A percentile compares a stretch with the other conserved stretches of the same genome.
phyloP scores from a whole-genome alignment of 1,284 basidiomycete species.

The Ceratobasidium sp. region DNA sequence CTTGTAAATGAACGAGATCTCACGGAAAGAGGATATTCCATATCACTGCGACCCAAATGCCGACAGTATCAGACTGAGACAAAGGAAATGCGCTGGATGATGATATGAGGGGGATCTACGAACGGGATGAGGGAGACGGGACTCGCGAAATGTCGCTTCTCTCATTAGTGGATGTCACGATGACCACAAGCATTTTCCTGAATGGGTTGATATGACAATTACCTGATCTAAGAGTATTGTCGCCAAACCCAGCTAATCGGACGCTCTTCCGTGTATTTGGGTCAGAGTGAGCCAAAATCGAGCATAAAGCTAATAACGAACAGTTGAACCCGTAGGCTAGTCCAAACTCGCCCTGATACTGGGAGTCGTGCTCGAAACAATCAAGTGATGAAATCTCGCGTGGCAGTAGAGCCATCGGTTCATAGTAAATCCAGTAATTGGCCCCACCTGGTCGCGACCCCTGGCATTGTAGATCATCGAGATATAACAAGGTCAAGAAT shows the following conservation, averaged over 20 bases:
- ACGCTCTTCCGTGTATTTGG: background rate
- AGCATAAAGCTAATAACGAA: background rate
- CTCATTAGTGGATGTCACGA: constrained; percentile 23
- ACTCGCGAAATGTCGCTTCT: constrained; percentile 1
- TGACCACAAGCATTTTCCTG: constrained; percentile 26
- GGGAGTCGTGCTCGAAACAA: background rate
- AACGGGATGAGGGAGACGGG: constrained; percentile 29
- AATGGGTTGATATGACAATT: constrained; percentile 37
- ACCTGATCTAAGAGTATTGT: constrained; percentile 5
- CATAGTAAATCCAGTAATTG: background rate
- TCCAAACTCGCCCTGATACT: background rate
- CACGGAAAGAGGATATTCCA: constrained; percentile 32
- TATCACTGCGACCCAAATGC: constrained; percentile 11
- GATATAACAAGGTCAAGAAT: background rate
- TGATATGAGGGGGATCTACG: constrained; percentile 35
- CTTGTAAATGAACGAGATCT: constrained; percentile 20
- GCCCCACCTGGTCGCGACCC: constrained; percentile 12
- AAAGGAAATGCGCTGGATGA: constrained; percentile 12
- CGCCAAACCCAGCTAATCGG: constrained; percentile 14
- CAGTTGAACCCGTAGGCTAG: background rate
- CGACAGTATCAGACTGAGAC: constrained; percentile 23
- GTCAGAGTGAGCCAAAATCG: background rate
- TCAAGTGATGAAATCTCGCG: background rate
- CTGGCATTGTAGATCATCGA: constrained; percentile 21
- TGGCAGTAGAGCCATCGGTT: background rate